Conservation (phyloP, 306 rosid genomes). For the Trichosanthes cucumerina region DNA sequence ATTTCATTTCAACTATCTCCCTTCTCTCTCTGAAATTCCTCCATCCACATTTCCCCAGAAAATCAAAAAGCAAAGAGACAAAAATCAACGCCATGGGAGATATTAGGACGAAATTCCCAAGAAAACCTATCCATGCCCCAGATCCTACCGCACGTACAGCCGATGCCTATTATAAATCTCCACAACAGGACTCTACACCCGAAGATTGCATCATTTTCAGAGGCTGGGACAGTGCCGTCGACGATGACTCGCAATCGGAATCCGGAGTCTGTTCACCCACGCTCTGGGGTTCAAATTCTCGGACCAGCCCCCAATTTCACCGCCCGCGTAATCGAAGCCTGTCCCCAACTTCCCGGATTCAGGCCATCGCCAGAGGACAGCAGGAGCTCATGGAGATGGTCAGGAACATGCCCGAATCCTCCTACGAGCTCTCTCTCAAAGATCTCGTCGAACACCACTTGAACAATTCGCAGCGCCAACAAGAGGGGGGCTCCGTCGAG, state of each 20-base stretch:
- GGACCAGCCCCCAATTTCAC: constrained; percentile 23
- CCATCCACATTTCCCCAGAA: constrained; percentile 29
- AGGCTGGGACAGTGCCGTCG: neutral
- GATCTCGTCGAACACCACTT: constrained; percentile 67
- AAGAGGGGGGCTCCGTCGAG: constrained; percentile 7
- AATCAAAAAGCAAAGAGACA: neutral
- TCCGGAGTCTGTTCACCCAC: constrained; percentile 57
- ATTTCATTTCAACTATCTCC: neutral
- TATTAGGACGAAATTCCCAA: neutral
- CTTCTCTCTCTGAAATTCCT: neutral
- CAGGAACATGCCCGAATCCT: constrained; percentile 65
- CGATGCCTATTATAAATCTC: neutral
- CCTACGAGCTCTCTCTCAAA: constrained; percentile 74
- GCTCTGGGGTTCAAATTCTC: constrained; percentile 37
- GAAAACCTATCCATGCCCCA: neutral
- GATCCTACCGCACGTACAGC: neutral
- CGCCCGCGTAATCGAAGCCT: constrained; percentile 30
- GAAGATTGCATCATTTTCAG: constrained; percentile 9
- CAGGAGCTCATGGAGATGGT: constrained; percentile 92
- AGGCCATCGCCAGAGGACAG: constrained; percentile 71
- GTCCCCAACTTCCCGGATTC: constrained; percentile 55
- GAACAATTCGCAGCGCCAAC: neutral
- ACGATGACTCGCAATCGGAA: neutral
- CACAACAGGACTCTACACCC: neutral
- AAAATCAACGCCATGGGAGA: constrained; percentile 30